phyloP scores from a whole-genome alignment of 768 basidiomycete species.

The Cytidiella melzeri region DNA sequence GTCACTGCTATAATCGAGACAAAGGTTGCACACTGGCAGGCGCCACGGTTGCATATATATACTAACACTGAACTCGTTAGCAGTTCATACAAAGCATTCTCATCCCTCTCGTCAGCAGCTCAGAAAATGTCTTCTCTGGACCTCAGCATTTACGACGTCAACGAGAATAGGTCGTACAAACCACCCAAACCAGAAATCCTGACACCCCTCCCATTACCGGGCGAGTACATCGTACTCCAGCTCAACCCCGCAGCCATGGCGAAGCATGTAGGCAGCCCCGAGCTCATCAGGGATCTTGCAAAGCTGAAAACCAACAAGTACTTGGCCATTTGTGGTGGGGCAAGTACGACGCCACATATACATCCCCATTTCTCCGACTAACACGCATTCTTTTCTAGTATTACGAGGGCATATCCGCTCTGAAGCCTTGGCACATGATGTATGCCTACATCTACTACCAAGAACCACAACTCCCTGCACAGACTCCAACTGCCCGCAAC shows the following conservation, averaged over 20 bases:
- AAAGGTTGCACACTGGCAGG: neutral
- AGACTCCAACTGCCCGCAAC: neutral
- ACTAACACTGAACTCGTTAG: too few species aligned
- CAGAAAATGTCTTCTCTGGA: too few species aligned
- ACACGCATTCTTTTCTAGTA: neutral
- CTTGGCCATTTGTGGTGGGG: neutral
- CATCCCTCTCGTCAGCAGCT: too few species aligned
- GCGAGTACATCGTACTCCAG: conserved; percentile 2
- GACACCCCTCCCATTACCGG: neutral
- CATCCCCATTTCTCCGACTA: neutral
- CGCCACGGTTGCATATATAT: too few species aligned
- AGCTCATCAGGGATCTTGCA: neutral
- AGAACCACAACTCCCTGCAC: neutral
- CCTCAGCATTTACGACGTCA: too few species aligned
- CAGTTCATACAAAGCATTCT: too few species aligned
- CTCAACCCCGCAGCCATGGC: conserved; percentile 2
- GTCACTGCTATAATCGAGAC: too few species aligned
- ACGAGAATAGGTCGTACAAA: too few species aligned
- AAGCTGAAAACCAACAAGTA: neutral
- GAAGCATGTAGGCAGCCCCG: neutral
- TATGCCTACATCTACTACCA: neutral
- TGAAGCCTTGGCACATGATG: conserved; percentile 6
- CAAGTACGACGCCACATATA: neutral
- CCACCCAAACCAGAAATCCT: neutral
- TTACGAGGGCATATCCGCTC: neutral